These are phyloP conservation scores for Sonneratia alba DNA, from an alignment of 345 rosid genomes.

Conservation along the genomic window DNA sequence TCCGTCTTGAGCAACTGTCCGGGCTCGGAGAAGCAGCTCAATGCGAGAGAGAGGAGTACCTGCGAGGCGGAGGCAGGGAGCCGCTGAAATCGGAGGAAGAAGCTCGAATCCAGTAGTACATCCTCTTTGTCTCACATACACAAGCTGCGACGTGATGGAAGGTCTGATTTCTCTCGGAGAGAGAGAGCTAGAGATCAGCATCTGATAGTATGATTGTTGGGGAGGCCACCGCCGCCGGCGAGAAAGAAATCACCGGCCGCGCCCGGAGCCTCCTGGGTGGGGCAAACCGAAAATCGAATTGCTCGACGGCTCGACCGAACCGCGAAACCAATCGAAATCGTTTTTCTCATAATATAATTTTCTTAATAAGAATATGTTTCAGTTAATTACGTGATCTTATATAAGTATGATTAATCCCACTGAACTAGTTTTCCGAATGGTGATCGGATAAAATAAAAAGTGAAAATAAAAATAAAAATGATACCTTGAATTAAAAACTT, in stretches of 20 bases:
- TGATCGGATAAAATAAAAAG: neutral
- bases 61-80: constrained; percentile 73
- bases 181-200: neutral
- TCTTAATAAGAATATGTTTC: too few species aligned
- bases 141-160: neutral
- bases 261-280: neutral
- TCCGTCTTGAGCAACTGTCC: neutral
- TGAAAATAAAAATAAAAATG: too few species aligned
- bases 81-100: constrained; percentile 75
- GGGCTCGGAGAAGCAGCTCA: neutral
- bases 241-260: neutral
- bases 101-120: constrained; percentile 93
- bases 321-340: too few species aligned
- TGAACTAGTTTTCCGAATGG: too few species aligned
- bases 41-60: constrained; percentile 21
- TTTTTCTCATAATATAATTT: too few species aligned
- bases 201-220: neutral
- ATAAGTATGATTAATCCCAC: too few species aligned
- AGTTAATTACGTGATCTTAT: too few species aligned
- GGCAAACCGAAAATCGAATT: too few species aligned
- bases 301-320: too few species aligned
- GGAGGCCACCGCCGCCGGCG: neutral
- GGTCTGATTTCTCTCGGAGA: neutral
- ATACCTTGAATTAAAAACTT: too few species aligned
- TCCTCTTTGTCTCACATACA: neutral